Base-by-base conservation (phyloP, 352 stramenopile species). In the Pythium inflatum region DNA sequence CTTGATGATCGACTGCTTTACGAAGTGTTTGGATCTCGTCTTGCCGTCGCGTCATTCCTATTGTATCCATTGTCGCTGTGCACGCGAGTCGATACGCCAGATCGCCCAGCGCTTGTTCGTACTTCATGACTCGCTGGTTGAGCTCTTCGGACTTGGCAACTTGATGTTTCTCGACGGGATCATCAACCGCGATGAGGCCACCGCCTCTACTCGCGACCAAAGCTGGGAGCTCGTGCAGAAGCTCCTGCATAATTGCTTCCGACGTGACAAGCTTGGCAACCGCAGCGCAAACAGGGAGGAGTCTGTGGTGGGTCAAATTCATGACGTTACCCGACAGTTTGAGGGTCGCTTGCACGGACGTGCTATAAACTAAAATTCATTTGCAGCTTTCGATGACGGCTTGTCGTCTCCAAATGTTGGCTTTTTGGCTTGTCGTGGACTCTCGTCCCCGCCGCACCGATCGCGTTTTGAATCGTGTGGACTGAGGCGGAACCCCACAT, bases 21-120 rank as follows among this genome's bases (percentile, higher is more conserved):
- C 78, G 68, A 11, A 87, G 49, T 48, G 83, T 72, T 45, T 78
- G 56, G 36, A 82, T 66, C 71, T 85, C 74, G 2, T 64, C 78
- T 46, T 77, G 80, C 45, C 82, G 78, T 22, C 78, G 71, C 20
- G 61, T 65, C 2, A 56, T 76, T 16, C 60, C 57, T 2, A 22
- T 8, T 18, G 66, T 67, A 40, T 85, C 71, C 11, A 57, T 70
- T 2, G 70, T 33, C 30, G 74, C 60, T 24, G 53, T 73, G 38
- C 48, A 43, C 38, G 68, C 54, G 30, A 81, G 66, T 38, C 60
- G 66, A 67, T 38, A 31, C 24, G 77, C 46, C 71, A 62, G 69
- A 41, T 81, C 71, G 48, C 75, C 71, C 46, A 86, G 57, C 2
- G 66, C 68, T 18, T 64, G 73, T 63, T 86, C 78, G 58, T 87